phyloP scores from a whole-genome alignment of 371 early-diverging fungal genomes.

The Mortierella sp. region DNA sequence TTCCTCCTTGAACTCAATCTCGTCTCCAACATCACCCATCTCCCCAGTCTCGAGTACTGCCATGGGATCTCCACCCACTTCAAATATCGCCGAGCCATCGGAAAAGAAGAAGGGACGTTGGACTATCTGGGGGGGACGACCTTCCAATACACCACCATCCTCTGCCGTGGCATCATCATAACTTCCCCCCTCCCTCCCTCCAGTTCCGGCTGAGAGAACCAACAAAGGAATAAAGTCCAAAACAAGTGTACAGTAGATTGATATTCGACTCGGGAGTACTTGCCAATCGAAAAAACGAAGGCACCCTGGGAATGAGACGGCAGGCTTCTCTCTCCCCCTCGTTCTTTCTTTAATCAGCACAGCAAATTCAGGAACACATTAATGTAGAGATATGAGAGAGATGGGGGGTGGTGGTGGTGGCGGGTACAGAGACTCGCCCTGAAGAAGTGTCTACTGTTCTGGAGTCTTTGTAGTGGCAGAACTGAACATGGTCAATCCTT shows the following conservation, averaged over 20 bases:
- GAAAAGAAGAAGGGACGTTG: conserved; percentile 32
- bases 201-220: background rate
- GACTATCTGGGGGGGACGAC: conserved; percentile 31
- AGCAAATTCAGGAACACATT: too few relatives aligned
- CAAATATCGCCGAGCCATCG: background rate
- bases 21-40: conserved; percentile 1
- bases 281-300: too few relatives aligned
- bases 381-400: too few relatives aligned
- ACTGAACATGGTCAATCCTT: background rate
- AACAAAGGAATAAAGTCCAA: background rate
- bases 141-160: background rate
- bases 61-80: background rate
- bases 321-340: too few relatives aligned
- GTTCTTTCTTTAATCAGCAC: too few relatives aligned
- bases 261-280: too few relatives aligned
- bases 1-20: background rate
- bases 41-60: background rate
- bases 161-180: too few relatives aligned
- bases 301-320: too few relatives aligned
- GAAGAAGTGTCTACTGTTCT: too few relatives aligned
- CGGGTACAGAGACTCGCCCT: too few relatives aligned
- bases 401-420: too few relatives aligned
- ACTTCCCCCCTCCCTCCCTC: background rate
- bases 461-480: too few relatives aligned
- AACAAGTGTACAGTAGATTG: background rate